Percentiles rank a stretch among this genome's conserved stretches.
Conservation (phyloP, 352 stramenopile genomes). For the Elongisporangium anandrum region DNA sequence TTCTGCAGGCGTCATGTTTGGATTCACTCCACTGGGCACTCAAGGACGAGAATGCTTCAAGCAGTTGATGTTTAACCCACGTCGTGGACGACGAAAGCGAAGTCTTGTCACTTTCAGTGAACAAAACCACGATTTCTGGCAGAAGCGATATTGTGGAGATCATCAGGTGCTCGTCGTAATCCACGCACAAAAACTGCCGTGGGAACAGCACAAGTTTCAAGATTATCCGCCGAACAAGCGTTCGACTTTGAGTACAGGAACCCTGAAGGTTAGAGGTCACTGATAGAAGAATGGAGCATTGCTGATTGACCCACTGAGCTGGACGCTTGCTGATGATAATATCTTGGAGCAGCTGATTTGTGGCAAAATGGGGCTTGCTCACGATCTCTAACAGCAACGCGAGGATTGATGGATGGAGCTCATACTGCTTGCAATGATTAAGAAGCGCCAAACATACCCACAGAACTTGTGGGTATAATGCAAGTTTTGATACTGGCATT, state of each 20-base stretch:
- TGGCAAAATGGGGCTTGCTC: constrained; percentile 39
- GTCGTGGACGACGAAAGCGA: not conserved
- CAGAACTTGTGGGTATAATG: constrained; percentile 71
- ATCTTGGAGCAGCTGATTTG: constrained; percentile 32
- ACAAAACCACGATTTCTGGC: not conserved
- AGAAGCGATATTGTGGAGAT: not conserved
- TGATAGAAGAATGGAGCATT: constrained; percentile 43
- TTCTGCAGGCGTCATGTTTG: not conserved
- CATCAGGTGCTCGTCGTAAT: not conserved
- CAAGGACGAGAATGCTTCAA: not conserved
- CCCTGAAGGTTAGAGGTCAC: constrained; percentile 33
- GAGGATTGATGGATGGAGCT: constrained; percentile 19
- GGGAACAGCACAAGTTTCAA: not conserved
- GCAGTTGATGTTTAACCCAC: not conserved
- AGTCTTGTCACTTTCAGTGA: not conserved
- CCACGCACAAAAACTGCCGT: not conserved
- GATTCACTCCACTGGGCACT: not conserved
- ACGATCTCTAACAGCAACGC: constrained; percentile 43
- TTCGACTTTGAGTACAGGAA: not conserved
- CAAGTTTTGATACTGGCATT: constrained; percentile 51
- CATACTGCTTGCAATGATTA: constrained; percentile 34
- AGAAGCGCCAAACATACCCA: constrained; percentile 72
- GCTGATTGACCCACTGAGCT: constrained; percentile 29
- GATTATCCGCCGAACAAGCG: constrained; percentile 1
- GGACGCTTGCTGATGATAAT: constrained; percentile 47